phyloP scores from a whole-genome alignment of 495 filamentous ascomycete genomes.

The Podospora fimiseda region DNA sequence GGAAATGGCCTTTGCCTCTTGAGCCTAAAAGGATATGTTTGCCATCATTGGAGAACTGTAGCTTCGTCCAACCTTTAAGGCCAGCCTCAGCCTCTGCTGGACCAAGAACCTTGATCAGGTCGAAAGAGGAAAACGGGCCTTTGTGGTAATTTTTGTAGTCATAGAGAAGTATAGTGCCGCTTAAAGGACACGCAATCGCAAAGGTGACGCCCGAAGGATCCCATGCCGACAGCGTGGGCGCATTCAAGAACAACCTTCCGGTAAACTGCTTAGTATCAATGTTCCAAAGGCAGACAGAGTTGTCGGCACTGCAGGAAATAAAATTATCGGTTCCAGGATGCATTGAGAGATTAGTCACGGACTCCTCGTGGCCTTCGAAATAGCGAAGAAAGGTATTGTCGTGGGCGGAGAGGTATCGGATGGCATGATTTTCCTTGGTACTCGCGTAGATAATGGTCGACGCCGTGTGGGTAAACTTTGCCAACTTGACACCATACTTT shows the following conservation, averaged over 20 bases:
- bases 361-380: slow-evolving; percentile 77
- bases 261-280: slow-evolving; percentile 63
- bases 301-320: slow-evolving; percentile 81
- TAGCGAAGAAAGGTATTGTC: slow-evolving; percentile 94
- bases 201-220: slow-evolving; percentile 87
- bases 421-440: slow-evolving; percentile 87
- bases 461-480: slow-evolving; percentile 85
- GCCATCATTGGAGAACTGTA: slow-evolving; percentile 94
- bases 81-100: slow-evolving; percentile 26
- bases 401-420: slow-evolving; percentile 87
- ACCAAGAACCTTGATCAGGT: slow-evolving; percentile 49
- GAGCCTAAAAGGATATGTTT: slow-evolving; percentile 79
- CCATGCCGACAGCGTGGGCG: slow-evolving; percentile 76
- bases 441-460: slow-evolving; percentile 88
- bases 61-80: slow-evolving; percentile 67
- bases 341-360: slow-evolving; percentile 73
- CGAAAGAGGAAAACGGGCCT: slow-evolving; percentile 78
- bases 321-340: slow-evolving; percentile 77
- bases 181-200: slow-evolving; percentile 76
- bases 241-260: slow-evolving; percentile 68
- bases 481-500: slow-evolving; percentile 92
- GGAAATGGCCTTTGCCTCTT: slow-evolving; percentile 70
- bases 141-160: slow-evolving; percentile 91
- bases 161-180: slow-evolving; percentile 76
- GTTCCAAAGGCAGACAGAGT: slow-evolving; percentile 85